Percentiles rank a stretch among this genome's conserved stretches.
Conservation (phyloP, 306 rosid species). For the Medicago lupulina region DNA sequence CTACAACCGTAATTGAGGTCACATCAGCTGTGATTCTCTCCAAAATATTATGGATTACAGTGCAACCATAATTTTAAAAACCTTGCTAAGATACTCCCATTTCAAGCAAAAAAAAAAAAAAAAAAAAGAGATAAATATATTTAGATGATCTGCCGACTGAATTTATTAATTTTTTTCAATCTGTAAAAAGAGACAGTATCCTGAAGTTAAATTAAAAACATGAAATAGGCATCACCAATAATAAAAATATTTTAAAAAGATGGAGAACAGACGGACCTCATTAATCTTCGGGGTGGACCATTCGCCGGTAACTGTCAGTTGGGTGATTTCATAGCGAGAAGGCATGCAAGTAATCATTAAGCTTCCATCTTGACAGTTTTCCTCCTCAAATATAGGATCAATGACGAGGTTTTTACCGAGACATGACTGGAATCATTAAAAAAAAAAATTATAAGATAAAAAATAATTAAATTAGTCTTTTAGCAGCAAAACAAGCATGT, state of each 20-base stretch:
- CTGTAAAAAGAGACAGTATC: not conserved
- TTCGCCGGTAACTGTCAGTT: constrained; percentile 85
- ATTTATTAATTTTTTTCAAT: not conserved
- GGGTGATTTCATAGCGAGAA: constrained; percentile 92
- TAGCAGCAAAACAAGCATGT: constrained; percentile 29
- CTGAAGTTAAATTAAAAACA: not conserved
- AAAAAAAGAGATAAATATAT: not conserved
- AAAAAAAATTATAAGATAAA: constrained; percentile 11
- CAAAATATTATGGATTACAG: not conserved
- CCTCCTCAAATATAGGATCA: constrained; percentile 90
- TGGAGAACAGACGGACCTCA: constrained; percentile 44
- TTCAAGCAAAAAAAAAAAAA: not conserved
- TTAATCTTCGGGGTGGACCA: constrained; percentile 76
- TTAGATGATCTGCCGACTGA: not conserved
- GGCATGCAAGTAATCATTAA: constrained; percentile 89
- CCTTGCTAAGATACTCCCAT: constrained; percentile 6
- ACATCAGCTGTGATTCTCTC: not conserved
- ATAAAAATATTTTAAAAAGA: not conserved
- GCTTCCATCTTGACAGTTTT: constrained; percentile 93
- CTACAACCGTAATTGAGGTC: not conserved
- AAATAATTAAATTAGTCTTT: constrained; percentile 22
- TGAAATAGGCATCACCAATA: constrained; percentile 1
- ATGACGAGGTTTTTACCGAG: constrained; percentile 81
- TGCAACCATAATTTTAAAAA: not conserved
- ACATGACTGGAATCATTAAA: constrained; percentile 63